Conservation (phyloP, 371 early-diverging fungal species). For the Funneliformis caledonium region DNA sequence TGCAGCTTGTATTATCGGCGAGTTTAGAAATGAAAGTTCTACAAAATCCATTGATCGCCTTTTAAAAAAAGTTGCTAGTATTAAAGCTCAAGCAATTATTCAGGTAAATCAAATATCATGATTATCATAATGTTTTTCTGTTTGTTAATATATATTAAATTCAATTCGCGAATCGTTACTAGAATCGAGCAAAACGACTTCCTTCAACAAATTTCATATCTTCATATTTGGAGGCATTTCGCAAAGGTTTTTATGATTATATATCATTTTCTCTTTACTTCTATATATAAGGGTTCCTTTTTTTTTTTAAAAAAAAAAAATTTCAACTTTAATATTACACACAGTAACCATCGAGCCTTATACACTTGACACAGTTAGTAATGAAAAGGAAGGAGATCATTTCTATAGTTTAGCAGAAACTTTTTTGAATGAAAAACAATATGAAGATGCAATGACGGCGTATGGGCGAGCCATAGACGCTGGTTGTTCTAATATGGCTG, state of each 20-base stretch:
- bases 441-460: slow-evolving; percentile 70
- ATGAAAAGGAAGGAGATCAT: slow-evolving; percentile 51
- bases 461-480: slow-evolving; percentile 70
- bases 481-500: slow-evolving; percentile 56
- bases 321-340: not conserved
- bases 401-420: slow-evolving; percentile 51
- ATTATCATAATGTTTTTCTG: too few relatives aligned
- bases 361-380: slow-evolving; percentile 43
- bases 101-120: slow-evolving; percentile 46
- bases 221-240: slow-evolving; percentile 91
- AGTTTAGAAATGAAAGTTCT: slow-evolving; percentile 85
- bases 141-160: not conserved
- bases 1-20: slow-evolving; percentile 90
- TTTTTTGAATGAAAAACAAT: slow-evolving; percentile 56
- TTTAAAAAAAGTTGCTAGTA: slow-evolving; percentile 80
- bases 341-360: not conserved
- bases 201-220: slow-evolving; percentile 91
- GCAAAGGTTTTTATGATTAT: slow-evolving; percentile 49
- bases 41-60: slow-evolving; percentile 88
- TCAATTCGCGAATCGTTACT: not conserved
- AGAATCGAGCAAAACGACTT: slow-evolving; percentile 66
- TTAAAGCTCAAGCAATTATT: slow-evolving; percentile 78
- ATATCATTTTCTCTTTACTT: not conserved
- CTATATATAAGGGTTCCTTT: not conserved
- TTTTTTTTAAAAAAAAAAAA: not conserved